Base-by-base conservation (phyloP, 129 eudicot genomes). In the Ambrosia artemisiifolia region DNA sequence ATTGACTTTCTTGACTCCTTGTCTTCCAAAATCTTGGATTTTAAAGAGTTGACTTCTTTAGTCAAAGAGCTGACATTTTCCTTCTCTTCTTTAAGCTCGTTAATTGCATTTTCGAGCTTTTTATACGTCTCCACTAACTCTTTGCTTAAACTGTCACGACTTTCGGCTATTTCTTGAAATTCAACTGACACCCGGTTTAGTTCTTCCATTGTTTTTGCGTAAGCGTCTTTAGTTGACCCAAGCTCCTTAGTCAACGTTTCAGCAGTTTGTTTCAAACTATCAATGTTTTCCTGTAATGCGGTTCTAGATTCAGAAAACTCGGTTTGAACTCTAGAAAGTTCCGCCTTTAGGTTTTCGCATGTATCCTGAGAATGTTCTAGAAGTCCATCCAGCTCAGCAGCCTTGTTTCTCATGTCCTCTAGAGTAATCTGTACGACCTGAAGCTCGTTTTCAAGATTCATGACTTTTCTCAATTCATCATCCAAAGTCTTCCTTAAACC, bases 21-120 rank as follows among this genome's bases (percentile, higher is more conserved):
- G 20, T 82, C 86, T 53, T 73, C 78, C 30, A 43, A 13, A 7
- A 82, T 79, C 63, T 88, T 87, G 2, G 85, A 16, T 75, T 88
- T 90, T 56, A 94, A 46, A 24, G 51, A 16, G 74, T 70, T 69
- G 35, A 94, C 51, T 62, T 90, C 88, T 61, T 81, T 70, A 42
- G 82, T 79, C 81, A 90, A 79, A 46, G 91, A 71, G 77, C 67
- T 63, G 12, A 56, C 78, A 2, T 42, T 54, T 78, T 70, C 61
- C 78, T 77, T 85, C 70, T 90, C 96, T 75, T 94, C 86, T 66
- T 84, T 65, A 65, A 94, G 70, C 11, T 82, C 85, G 33, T 53
- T 57, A 36, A 33, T 53, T 6, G 78, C 81, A 13, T 9, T 83
- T 81, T 85, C 96, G 5, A 88, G 91, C 67, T 84, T 86, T 60